These are phyloP conservation scores for Aspergillus coremiiformis DNA, from an alignment of 495 filamentous ascomycete genomes.

Conservation along the genomic window DNA sequence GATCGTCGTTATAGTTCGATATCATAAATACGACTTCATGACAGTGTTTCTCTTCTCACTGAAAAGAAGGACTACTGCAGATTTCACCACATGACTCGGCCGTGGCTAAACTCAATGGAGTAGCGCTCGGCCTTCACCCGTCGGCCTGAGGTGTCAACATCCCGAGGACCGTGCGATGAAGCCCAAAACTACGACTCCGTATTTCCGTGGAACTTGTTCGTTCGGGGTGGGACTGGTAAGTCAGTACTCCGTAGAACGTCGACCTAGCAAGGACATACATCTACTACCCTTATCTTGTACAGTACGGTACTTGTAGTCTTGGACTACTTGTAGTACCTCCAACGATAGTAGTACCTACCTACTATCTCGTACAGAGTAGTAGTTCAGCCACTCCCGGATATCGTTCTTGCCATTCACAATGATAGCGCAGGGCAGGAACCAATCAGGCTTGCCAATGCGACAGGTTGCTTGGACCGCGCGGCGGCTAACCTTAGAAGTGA, in stretches of 20 bases:
- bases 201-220: no score
- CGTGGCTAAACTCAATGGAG: constrained; percentile 1
- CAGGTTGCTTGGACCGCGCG: not conserved
- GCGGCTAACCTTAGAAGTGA: constrained; percentile 9
- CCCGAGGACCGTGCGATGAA: constrained; percentile 10
- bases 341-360: no score
- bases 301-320: no score
- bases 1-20: not conserved
- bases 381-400: not conserved
- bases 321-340: no score
- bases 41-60: not conserved
- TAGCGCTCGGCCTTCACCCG: not conserved
- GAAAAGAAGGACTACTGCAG: not conserved
- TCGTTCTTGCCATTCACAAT: not conserved
- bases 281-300: no score
- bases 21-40: not conserved
- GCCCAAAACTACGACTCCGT: no score
- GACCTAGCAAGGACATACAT: no score
- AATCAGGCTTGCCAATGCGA: not conserved
- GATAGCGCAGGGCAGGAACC: constrained; percentile 6
- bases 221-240: no score
- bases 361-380: no score
- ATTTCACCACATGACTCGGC: constrained; percentile 4
- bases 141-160: constrained; percentile 13
- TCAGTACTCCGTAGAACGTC: no score